Percentiles rank a stretch among this genome's conserved stretches.
phyloP scores from a whole-genome alignment of 441 rosid species.

The Euphorbia schlechtendalii region DNA sequence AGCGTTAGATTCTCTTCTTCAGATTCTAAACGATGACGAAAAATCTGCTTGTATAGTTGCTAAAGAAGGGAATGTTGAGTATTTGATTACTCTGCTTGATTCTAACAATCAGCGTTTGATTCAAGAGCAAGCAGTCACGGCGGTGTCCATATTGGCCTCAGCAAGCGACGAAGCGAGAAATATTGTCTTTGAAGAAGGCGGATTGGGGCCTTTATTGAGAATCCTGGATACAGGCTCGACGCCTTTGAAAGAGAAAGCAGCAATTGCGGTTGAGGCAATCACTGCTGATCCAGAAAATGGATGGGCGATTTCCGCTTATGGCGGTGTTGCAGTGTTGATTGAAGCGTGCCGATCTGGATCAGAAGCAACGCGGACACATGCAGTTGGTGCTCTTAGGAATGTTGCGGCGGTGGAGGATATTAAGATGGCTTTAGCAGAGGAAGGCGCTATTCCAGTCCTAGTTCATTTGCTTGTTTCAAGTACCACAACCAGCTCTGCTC shows the following conservation, averaged over 20 bases:
- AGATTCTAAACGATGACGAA: conserved; percentile 45
- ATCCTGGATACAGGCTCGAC: conserved; percentile 55
- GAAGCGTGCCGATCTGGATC: conserved; percentile 67
- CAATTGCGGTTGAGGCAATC: conserved; percentile 59
- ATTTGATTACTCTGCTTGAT: conserved; percentile 55
- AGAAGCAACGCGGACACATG: conserved; percentile 36
- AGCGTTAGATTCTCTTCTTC: conserved; percentile 63
- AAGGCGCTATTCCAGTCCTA: conserved; percentile 61
- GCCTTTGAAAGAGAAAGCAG: conserved; percentile 51
- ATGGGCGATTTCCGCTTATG: conserved; percentile 67
- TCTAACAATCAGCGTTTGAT: conserved; percentile 35
- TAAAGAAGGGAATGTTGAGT: conserved; percentile 60
- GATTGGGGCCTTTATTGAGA: conserved; percentile 60
- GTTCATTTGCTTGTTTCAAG: conserved; percentile 38
- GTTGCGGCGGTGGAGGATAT: conserved; percentile 53
- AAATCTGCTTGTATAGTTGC: conserved; percentile 49
- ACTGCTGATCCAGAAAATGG: conserved; percentile 61
- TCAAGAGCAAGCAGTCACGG: conserved; percentile 58
- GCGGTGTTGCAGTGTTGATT: conserved; percentile 48
- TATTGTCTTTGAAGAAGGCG: conserved; percentile 58
- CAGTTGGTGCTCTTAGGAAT: conserved; percentile 58
- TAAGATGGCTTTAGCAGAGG: conserved; percentile 48
- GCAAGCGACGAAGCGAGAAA: conserved; percentile 51
- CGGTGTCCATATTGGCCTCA: conserved; percentile 51
- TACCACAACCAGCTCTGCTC: conserved; percentile 27